Conservation (phyloP, 495 filamentous ascomycete genomes). For the Daldinia vernicosa region DNA sequence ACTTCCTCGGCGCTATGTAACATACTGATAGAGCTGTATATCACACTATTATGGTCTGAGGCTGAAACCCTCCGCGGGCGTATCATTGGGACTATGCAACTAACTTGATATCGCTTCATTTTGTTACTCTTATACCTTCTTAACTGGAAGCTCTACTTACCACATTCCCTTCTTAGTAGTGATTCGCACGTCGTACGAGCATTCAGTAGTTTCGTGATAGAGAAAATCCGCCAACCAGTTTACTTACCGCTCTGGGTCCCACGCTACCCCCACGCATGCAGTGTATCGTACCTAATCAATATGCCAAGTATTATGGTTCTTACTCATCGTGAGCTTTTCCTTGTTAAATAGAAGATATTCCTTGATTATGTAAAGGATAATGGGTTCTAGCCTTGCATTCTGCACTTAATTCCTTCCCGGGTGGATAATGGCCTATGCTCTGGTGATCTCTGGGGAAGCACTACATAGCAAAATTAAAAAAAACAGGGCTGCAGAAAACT, state of each 20-base stretch:
- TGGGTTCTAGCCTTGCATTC: background rate
- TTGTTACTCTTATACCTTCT: conserved; percentile 3
- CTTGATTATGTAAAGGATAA: background rate
- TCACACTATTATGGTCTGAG: background rate
- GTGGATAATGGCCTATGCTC: background rate
- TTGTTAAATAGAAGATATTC: background rate
- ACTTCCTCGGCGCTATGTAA: conserved; percentile 24
- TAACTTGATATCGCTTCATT: conserved; percentile 1
- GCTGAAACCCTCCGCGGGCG: conserved; percentile 12
- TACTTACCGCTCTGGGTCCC: background rate
- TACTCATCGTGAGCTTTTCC: background rate
- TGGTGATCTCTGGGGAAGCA: background rate
- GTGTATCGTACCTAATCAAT: background rate
- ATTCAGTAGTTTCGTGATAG: background rate
- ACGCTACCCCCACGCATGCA: background rate
- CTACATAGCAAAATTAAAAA: background rate
- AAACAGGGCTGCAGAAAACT: background rate
- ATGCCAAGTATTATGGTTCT: background rate
- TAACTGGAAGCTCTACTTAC: conserved; percentile 6
- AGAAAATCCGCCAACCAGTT: background rate
- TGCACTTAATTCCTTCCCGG: background rate
- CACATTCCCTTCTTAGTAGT: conserved; percentile 23
- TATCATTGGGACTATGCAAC: background rate
- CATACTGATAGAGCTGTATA: conserved; percentile 5
- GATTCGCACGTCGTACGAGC: background rate